These are phyloP conservation scores for Paramecium biaurelia DNA, from an alignment of 73 alveolate species.

Conservation along the genomic window DNA sequence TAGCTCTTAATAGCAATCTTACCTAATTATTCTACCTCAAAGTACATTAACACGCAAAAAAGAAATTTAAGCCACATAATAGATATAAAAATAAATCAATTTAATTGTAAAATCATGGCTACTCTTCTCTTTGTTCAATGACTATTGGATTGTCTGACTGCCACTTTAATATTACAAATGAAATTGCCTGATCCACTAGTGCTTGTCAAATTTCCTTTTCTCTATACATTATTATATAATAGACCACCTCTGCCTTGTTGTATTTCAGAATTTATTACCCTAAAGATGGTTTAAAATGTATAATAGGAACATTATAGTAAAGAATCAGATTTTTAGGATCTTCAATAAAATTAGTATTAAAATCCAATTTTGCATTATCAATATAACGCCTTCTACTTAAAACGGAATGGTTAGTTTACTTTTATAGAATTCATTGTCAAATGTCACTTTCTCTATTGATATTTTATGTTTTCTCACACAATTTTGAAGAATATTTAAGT, in stretches of 20 bases:
- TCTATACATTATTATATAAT: constrained; percentile 87
- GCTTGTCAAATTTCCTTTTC: constrained; percentile 76
- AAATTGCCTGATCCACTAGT: constrained; percentile 15
- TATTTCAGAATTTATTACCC: not conserved
- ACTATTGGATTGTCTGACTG: not conserved
- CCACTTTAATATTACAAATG: not conserved
- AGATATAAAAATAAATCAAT: not conserved
- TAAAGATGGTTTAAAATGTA: not conserved
- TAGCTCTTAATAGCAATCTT: not conserved
- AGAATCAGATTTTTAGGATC: constrained; percentile 14
- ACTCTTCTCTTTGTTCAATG: constrained; percentile 38
- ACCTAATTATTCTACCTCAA: not conserved
- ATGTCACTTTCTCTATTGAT: constrained; percentile 94
- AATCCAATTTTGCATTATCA: constrained; percentile 39
- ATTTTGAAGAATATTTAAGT: constrained; percentile 73
- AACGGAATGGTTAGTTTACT: not conserved
- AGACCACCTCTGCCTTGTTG: too few relatives aligned
- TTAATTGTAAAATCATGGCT: constrained; percentile 14
- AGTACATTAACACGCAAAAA: not conserved
- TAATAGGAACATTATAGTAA: not conserved
- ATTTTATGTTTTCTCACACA: constrained; percentile 95
- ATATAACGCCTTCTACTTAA: constrained; percentile 26
- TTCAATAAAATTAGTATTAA: constrained; percentile 2
- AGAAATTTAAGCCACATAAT: not conserved
- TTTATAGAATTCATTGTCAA: constrained; percentile 66